Base-by-base conservation (phyloP, 768 basidiomycete genomes). In the Calocybe cyanea region DNA sequence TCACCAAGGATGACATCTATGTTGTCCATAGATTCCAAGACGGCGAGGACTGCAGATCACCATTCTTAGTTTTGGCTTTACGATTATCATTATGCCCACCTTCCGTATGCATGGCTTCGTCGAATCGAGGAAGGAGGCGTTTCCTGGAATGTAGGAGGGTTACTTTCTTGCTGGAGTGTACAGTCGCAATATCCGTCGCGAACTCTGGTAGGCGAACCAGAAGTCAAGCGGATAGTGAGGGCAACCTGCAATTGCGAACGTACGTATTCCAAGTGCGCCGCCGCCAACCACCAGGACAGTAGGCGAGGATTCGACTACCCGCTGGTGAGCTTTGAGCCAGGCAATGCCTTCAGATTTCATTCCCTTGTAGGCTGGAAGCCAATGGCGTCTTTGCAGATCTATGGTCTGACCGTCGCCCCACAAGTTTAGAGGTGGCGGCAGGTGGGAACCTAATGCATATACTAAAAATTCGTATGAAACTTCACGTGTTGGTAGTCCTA, bases 231-330 rank as follows among this genome's bases (percentile, higher is more conserved):
- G n/a, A n/a, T n/a, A n/a, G n/a, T n/a, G n/a, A n/a, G n/a, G n/a
- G n/a, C n/a, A n/a, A n/a, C n/a, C n/a, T n/a, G n/a, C n/a, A n/a
- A 4, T 24, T 6, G 23, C 6, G 9, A 20, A 71, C 80, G 53
- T 57, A 85, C 83, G 82, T 20, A 87, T 78, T 2, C 85, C 86
- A 7, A 87, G 72, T 0, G 86, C 82, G 0, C 87, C 86, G 9
- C 83, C 85, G 1, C 87, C 86, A 2, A 87, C 74, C 11, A 87
- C 72, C 6, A 87, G 71, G 3, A 88, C 70, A 33, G 70, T 76
- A 1, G 59, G 63, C 0, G 81, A 71, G 2, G 57, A 61, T 42
- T 72, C 63, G 39, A 87, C 68, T 3, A 64, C 59, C 24, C 58
- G 57, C 54, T 85, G 83, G 44, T 71, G 69, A n/a, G 64, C 59